Base-by-base conservation (phyloP, 2,329 filamentous ascomycete genomes). In the Ophiostoma triangulosporum region DNA sequence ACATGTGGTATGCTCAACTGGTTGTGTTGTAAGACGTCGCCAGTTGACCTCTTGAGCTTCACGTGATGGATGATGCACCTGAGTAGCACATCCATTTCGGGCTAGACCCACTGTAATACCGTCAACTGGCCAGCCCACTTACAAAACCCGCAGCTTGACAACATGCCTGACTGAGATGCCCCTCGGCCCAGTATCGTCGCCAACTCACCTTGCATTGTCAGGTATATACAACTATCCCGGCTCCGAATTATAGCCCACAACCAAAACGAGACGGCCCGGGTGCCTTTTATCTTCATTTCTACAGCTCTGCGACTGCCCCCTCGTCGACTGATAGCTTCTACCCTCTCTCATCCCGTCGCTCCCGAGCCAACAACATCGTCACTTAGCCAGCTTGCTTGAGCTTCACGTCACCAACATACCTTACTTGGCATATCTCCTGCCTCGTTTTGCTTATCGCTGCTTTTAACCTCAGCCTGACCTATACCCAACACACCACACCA, bases 131-230 rank as follows among this genome's bases (percentile, higher is more conserved):
- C 46, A 49, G 46, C 46, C 46, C 27, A 31, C 7, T 17, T n/a
- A 17, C 46, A 11, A 9, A 26, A 15, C 24, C 6, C 17, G 6
- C 38, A 43, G 38, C 38, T 22, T 45, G 24, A 27, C 20, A 8
- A 45, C 12, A 6, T 35, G 35, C n/a, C 35, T 46, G 43, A 46
- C 26, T 17, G 22, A 5, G 26, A 31, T 50, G 48, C 48, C 48
- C 48, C 48, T 50, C 48, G 32, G 48, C 22, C 31, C 31, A 50
- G 31, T 31, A 50, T 27, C 36, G 8, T 50, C 48, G 32, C 48
- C 24, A 38, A 48, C 46, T 31, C 48, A 38, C 32, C 32, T 8
- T 27, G 48, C 22, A 50, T 50, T 22, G 32, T 27, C 38, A 35
- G 29, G 48, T 49, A 24, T 49, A 24, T 8, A 33, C 48, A 20